A percentile compares a stretch with the other conserved stretches of the same genome.
Evolutionary conservation across 371 early-diverging fungal genomes (phyloP).

Genomic region (Mucor saturninus): DNA sequence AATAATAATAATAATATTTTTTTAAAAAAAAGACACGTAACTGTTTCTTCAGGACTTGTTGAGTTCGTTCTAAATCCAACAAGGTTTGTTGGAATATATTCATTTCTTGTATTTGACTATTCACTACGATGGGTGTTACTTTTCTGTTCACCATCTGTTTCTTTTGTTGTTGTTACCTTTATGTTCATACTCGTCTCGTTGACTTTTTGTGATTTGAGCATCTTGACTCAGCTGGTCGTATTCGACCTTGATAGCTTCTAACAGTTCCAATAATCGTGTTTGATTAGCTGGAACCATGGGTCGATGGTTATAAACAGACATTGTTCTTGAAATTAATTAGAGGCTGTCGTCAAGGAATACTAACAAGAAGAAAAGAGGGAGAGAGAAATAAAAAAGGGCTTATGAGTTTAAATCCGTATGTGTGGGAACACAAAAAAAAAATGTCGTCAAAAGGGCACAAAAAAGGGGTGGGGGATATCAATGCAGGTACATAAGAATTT

Average conservation of each 20-base stretch:
- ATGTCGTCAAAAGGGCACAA: not conserved
- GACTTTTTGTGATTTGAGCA: slow-evolving; percentile 68
- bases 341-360: slow-evolving; percentile 10
- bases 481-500: not conserved
- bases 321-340: slow-evolving; percentile 6
- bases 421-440: slow-evolving; percentile 1
- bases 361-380: not conserved
- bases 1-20: not conserved
- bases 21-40: slow-evolving; percentile 31
- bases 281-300: slow-evolving; percentile 74
- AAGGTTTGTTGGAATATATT: slow-evolving; percentile 76
- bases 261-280: slow-evolving; percentile 75
- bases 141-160: not conserved
- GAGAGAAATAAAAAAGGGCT: slow-evolving; percentile 5
- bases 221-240: slow-evolving; percentile 84
- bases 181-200: slow-evolving; percentile 87
- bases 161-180: not conserved
- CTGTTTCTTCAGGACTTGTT: slow-evolving; percentile 77
- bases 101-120: slow-evolving; percentile 81
- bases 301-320: slow-evolving; percentile 80
- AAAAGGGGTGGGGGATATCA: not conserved
- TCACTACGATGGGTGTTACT: slow-evolving; percentile 43
- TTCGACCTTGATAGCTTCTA: slow-evolving; percentile 85
- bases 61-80: slow-evolving; percentile 80
- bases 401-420: not conserved